Evolutionary conservation across 305 asterid species (phyloP).

Genomic region (Vinca major): DNA sequence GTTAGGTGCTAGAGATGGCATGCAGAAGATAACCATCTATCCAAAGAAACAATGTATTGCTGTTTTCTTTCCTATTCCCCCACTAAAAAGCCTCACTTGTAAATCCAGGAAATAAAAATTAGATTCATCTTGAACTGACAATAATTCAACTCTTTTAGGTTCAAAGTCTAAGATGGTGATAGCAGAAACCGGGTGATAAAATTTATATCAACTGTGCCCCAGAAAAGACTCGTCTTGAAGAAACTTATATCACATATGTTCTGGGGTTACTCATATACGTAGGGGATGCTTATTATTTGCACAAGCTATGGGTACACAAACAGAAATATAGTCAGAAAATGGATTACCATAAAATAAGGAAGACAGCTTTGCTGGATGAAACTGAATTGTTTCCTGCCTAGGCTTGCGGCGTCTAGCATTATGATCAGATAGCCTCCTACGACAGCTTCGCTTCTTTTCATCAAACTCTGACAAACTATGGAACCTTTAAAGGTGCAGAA

Average conservation of each 20-base stretch:
- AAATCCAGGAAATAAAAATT: neutral
- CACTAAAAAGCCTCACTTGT: neutral
- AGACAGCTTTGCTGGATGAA: slow-evolving; percentile 42
- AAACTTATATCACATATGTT: no score
- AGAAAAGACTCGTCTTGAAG: no score
- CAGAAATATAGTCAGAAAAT: neutral
- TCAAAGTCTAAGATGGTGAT: neutral
- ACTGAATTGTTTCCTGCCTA: slow-evolving; percentile 54
- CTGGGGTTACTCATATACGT: neutral
- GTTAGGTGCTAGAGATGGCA: neutral
- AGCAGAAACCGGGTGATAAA: neutral
- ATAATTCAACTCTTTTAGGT: neutral
- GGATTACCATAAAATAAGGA: slow-evolving; percentile 52
- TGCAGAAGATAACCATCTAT: neutral
- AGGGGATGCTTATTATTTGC: neutral
- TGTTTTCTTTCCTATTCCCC: neutral
- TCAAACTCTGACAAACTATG: slow-evolving; percentile 73
- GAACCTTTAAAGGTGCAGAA: slow-evolving; percentile 44
- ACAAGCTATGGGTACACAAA: neutral
- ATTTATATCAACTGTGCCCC: neutral
- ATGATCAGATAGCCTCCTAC: slow-evolving; percentile 78
- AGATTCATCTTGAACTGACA: neutral
- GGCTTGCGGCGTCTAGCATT: slow-evolving; percentile 90
- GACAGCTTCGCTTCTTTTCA: slow-evolving; percentile 82
- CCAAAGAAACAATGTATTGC: neutral